These are phyloP conservation scores for Phytophthora pisi DNA, from an alignment of 352 stramenopile species.

Conservation along the genomic window DNA sequence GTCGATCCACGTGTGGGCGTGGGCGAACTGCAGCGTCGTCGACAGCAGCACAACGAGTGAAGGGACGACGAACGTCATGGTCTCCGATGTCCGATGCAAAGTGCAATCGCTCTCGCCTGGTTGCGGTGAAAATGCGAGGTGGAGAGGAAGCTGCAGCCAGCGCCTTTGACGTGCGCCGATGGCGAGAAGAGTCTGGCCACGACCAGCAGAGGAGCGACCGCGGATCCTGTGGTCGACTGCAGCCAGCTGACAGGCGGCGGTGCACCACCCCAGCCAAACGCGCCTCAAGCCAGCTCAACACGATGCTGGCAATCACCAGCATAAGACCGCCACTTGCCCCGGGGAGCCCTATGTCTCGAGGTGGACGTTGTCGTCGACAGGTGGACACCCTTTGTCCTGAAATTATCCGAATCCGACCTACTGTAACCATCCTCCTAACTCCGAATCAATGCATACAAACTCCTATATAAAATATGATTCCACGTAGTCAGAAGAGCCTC, in stretches of 20 bases:
- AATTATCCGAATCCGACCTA: conserved; percentile 8
- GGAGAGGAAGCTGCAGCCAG: not conserved
- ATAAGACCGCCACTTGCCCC: not conserved
- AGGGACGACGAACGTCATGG: not conserved
- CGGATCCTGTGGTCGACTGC: not conserved
- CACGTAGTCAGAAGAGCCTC: not conserved
- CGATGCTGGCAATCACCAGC: conserved; percentile 12
- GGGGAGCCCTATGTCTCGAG: not conserved
- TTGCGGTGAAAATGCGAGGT: conserved; percentile 7
- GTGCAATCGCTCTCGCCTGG: conserved; percentile 1
- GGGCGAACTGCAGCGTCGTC: conserved; percentile 18
- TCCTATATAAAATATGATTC: not conserved
- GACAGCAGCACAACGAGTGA: conserved; percentile 5
- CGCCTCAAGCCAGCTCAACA: not conserved
- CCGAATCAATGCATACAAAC: conserved; percentile 5
- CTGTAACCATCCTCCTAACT: not conserved
- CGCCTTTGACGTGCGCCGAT: not conserved
- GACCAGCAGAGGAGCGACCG: not conserved
- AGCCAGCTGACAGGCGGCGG: conserved; percentile 18
- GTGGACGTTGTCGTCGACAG: conserved; percentile 13
- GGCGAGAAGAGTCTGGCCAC: not conserved
- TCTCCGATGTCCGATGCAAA: not conserved
- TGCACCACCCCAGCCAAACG: conserved; percentile 8
- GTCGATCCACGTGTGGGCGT: conserved; percentile 63
- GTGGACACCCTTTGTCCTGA: conserved; percentile 4